Percentiles rank a stretch among this genome's conserved stretches.
Evolutionary conservation across 106 monocot genomes (phyloP).

Genomic region (Apostasia ramifera): DNA sequence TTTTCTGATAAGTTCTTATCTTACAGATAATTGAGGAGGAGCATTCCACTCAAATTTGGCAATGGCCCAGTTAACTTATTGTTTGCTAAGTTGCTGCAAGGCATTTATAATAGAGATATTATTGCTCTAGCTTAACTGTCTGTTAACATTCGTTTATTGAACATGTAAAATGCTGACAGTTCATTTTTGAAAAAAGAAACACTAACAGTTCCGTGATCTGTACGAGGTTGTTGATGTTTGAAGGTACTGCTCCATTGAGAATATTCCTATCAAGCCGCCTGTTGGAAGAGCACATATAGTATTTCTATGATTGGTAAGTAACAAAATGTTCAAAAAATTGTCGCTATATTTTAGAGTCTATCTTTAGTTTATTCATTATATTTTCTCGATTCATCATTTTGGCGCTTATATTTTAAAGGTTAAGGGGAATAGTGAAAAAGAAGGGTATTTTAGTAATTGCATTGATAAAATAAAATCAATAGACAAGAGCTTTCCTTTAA

Average conservation of each 20-base stretch:
- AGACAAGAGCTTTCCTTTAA: no score
- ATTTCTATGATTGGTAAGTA: neutral
- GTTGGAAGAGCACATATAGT: slow-evolving; percentile 4
- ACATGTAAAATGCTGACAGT: no score
- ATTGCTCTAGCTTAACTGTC: neutral
- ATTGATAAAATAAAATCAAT: no score
- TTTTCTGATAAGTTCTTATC: slow-evolving; percentile 25
- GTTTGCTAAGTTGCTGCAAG: slow-evolving; percentile 62
- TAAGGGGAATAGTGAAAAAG: no score
- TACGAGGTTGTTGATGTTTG: slow-evolving; percentile 34
- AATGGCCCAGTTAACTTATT: slow-evolving; percentile 60
- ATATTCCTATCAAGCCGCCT: slow-evolving; percentile 55
- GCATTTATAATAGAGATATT: neutral
- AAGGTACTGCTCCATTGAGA: slow-evolving; percentile 41
- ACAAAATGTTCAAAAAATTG: no score
- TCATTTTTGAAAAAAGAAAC: neutral
- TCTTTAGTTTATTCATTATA: no score
- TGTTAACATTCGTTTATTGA: neutral
- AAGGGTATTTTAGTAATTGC: no score
- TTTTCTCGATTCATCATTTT: no score
- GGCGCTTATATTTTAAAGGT: no score
- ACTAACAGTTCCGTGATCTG: slow-evolving; percentile 48
- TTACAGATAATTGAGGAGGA: slow-evolving; percentile 44
- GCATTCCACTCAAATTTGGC: slow-evolving; percentile 67
- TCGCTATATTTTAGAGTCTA: no score